Percentiles rank a stretch among this genome's conserved stretches.
phyloP scores from a whole-genome alignment of 768 basidiomycete species.

The Artomyces pyxidatus region DNA sequence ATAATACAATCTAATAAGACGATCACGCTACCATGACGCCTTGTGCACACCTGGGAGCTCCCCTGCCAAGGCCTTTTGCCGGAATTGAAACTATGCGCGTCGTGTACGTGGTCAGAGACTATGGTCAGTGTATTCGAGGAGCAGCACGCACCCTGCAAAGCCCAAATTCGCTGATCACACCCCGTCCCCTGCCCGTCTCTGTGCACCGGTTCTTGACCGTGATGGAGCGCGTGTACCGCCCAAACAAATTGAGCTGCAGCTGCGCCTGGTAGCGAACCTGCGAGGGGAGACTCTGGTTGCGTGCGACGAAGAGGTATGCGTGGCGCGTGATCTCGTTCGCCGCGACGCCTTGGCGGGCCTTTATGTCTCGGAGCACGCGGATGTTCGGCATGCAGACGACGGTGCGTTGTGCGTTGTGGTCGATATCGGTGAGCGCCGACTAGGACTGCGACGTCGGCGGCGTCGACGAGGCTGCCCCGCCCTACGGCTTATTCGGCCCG shows the following conservation, averaged over 20 bases:
- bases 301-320: slow-evolving; percentile 89
- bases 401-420: no score
- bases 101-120: neutral
- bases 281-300: slow-evolving; percentile 80
- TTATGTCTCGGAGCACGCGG: slow-evolving; percentile 68
- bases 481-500: no score
- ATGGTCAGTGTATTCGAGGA: neutral
- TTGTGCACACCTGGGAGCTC: slow-evolving; percentile 85
- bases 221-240: slow-evolving; percentile 72
- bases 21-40: slow-evolving; percentile 89
- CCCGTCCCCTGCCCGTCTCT: slow-evolving; percentile 82
- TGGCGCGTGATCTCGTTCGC: slow-evolving; percentile 76
- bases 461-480: no score
- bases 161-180: slow-evolving; percentile 84
- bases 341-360: slow-evolving; percentile 62
- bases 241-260: slow-evolving; percentile 84
- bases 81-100: slow-evolving; percentile 84
- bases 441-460: no score
- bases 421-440: neutral
- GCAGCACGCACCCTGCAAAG: slow-evolving; percentile 59
- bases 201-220: slow-evolving; percentile 85
- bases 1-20: no score
- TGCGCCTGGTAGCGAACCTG: slow-evolving; percentile 91
- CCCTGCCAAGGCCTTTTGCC: slow-evolving; percentile 71
- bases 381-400: slow-evolving; percentile 34